Base-by-base conservation (phyloP, 305 asterid species). In the Solanum hybrid region DNA sequence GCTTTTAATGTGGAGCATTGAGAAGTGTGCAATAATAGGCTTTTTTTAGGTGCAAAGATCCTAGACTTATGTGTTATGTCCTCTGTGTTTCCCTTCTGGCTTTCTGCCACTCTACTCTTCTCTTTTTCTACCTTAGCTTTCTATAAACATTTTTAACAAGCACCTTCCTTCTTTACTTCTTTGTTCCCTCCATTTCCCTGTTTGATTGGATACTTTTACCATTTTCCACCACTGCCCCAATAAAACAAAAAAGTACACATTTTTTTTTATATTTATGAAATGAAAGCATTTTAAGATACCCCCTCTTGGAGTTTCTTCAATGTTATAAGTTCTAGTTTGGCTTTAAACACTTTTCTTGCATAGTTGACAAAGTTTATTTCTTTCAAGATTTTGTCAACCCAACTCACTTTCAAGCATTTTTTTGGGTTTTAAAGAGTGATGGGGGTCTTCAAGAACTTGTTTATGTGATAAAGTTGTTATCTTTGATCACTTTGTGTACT, bases 91-190 rank as follows among this genome's bases (percentile, higher is more conserved):
- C 31, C 38, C 29, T 40, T 14, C 36, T 40, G n/a, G n/a, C n/a
- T 80, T 91, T 91, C 92, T 90, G 93, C 92, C 87, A 86, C 92
- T 88, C 94, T 86, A 64, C 88, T 34, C 93, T 51, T 51, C 93
- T 89, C 92, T 89, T 90, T 94, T 93, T 92, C 93, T 91, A 90
- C 95, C 94, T 93, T 92, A 86, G 92, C 92, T 93, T 92, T 91
- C 96, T 91, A 94, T 95, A 94, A 93, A 93, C 94, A 87, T 94
- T 90, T 77, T 40, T 89, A 80, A 86, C 80, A 89, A 85, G 60
- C 88, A 79, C 66, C 91, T 84, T 66, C 37, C 38, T 82, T 24
- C 88, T 91, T 87, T 35, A 69, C 86, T 90, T 81, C 92, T 85
- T 60, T 91, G 69, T 89, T 84, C 69, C 92, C 89, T 82, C 86